phyloP scores from a whole-genome alignment of 2,329 filamentous ascomycete species.

The Aureobasidium mangrovei region DNA sequence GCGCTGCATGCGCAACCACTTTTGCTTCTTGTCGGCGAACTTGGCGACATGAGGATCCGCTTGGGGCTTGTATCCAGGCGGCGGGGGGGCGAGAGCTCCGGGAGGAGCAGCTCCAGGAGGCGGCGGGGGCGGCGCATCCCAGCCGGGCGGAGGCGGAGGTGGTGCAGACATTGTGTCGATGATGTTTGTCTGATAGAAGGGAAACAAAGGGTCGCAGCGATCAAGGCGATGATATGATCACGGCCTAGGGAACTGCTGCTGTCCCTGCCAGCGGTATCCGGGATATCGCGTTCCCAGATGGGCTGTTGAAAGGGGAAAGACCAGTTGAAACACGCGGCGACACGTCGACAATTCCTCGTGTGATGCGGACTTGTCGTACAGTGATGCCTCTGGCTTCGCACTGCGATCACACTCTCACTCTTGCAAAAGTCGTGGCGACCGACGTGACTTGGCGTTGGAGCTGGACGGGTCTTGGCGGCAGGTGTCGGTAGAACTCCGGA shows the following conservation, averaged over 20 bases:
- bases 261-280: conserved; percentile 9
- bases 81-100: conserved; percentile 54
- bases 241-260: conserved; percentile 12
- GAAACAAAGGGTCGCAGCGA: conserved; percentile 3
- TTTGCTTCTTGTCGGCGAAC: conserved; percentile 97
- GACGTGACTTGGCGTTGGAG: not conserved
- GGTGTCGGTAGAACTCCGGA: not conserved
- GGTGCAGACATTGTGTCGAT: conserved; percentile 46
- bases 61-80: conserved; percentile 74
- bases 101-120: conserved; percentile 41
- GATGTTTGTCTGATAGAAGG: not conserved
- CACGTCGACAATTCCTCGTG: not conserved
- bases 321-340: not conserved
- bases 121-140: conserved; percentile 42
- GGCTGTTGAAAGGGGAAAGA: not conserved
- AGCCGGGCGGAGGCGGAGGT: conserved; percentile 61
- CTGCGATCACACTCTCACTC: not conserved
- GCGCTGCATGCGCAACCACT: conserved; percentile 88
- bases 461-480: not conserved
- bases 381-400: conserved; percentile 5
- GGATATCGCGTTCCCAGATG: not conserved
- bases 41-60: conserved; percentile 81
- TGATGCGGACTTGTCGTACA: not conserved
- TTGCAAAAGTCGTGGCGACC: conserved; percentile 13
- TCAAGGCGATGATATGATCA: conserved; percentile 10